Evolutionary conservation across 2,329 filamentous ascomycete genomes (phyloP).

Genomic region (Aspergillus felis): DNA sequence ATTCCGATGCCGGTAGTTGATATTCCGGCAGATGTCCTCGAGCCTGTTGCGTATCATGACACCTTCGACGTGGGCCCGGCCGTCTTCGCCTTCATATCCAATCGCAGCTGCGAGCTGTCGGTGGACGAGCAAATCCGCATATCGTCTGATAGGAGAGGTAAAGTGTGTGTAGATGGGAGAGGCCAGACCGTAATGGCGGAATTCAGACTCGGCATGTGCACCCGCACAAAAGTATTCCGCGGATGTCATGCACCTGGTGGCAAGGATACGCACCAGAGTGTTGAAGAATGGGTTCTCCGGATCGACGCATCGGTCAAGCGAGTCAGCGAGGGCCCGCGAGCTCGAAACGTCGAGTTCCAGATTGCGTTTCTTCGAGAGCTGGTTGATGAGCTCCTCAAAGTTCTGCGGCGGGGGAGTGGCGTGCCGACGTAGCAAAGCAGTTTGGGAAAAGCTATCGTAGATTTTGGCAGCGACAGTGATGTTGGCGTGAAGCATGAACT

Average conservation of each 20-base stretch:
- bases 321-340: conserved; percentile 89
- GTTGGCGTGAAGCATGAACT: conserved; percentile 99
- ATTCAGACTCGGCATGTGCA: conserved; percentile 87
- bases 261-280: conserved; percentile 94
- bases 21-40: conserved; percentile 94
- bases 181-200: conserved; percentile 93
- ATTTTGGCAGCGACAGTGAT: conserved; percentile 88
- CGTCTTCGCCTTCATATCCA: conserved; percentile 63
- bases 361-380: conserved; percentile 81
- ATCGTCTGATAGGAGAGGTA: conserved; percentile 93
- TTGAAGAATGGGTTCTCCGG: conserved; percentile 90
- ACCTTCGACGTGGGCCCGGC: conserved; percentile 68
- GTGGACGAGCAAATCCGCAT: conserved; percentile 93
- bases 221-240: conserved; percentile 98
- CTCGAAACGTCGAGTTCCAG: conserved; percentile 79
- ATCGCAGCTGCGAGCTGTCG: conserved; percentile 93
- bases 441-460: conserved; percentile 89
- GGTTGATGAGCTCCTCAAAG: conserved; percentile 89
- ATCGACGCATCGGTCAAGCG: conserved; percentile 80
- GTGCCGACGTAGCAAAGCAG: conserved; percentile 88
- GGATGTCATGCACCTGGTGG: conserved; percentile 98
- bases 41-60: conserved; percentile 79
- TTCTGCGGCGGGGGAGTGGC: conserved; percentile 89
- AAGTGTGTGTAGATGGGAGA: conserved; percentile 98
- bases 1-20: conserved; percentile 95